These are phyloP conservation scores for Graphiopsis chlorocephala DNA, from an alignment of 2,329 filamentous ascomycete species.

Conservation along the genomic window DNA sequence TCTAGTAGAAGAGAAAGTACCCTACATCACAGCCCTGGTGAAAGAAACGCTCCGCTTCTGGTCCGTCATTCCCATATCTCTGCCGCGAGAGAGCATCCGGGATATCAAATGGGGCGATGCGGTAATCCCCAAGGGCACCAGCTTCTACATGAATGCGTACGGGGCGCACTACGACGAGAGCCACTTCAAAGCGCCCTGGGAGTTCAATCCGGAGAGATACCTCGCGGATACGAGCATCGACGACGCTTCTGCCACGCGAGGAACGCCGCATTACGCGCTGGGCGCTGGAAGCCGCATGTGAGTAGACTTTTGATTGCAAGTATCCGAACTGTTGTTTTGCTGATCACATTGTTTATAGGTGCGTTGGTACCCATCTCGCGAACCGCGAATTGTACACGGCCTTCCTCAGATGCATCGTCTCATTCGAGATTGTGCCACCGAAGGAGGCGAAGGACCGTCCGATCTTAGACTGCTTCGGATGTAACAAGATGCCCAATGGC, in stretches of 20 bases:
- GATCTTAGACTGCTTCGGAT: slow-evolving; percentile 45
- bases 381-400: slow-evolving; percentile 45
- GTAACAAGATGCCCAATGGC: slow-evolving; percentile 47
- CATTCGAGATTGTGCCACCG: slow-evolving; percentile 46
- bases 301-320: background rate
- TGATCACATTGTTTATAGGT: slow-evolving; percentile 17
- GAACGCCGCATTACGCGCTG: slow-evolving; percentile 50
- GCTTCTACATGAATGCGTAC: slow-evolving; percentile 78
- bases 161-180: slow-evolving; percentile 68
- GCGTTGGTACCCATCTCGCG: slow-evolving; percentile 40
- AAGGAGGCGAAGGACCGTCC: slow-evolving; percentile 40
- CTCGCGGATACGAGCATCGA: slow-evolving; percentile 51
- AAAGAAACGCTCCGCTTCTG: slow-evolving; percentile 78
- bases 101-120: slow-evolving; percentile 67
- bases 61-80: slow-evolving; percentile 74
- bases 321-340: background rate
- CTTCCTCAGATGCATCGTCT: slow-evolving; percentile 47
- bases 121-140: slow-evolving; percentile 70
- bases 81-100: slow-evolving; percentile 70
- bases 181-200: slow-evolving; percentile 63
- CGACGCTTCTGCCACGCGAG: slow-evolving; percentile 36
- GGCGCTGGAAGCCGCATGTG: slow-evolving; percentile 43
- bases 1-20: slow-evolving; percentile 69
- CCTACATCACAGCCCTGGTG: slow-evolving; percentile 73
- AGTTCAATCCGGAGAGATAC: slow-evolving; percentile 70